phyloP scores from a whole-genome alignment of 768 basidiomycete species.

The Phanerochaete carnosa region DNA sequence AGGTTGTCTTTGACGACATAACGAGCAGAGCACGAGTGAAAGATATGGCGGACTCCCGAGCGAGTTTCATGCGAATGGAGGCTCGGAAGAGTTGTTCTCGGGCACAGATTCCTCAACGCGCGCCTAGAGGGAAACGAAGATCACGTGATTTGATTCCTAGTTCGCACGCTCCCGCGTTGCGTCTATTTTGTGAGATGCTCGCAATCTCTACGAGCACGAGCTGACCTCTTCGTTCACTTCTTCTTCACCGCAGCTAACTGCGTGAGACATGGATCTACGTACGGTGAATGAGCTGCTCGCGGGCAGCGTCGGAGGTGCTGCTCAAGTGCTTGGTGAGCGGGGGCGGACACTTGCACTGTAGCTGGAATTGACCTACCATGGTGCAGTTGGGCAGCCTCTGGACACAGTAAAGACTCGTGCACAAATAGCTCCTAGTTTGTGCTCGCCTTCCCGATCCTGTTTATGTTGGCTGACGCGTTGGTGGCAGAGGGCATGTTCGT shows the following conservation, averaged over 20 bases:
- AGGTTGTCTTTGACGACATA: not conserved
- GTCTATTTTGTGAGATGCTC: conserved; percentile 2
- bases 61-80: not conserved
- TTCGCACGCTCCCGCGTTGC: not conserved
- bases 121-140: not conserved
- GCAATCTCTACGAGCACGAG: not conserved
- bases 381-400: conserved; percentile 80
- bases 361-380: not conserved
- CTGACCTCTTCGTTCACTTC: not conserved
- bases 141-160: not conserved
- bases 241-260: not conserved
- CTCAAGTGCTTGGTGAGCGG: conserved; percentile 64
- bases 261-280: conserved; percentile 31
- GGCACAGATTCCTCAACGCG: not conserved
- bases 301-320: conserved; percentile 89
- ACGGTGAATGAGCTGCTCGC: conserved; percentile 83
- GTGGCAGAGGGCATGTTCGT: conserved; percentile 82
- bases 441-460: not conserved
- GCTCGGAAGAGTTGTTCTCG: not conserved
- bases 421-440: conserved; percentile 76
- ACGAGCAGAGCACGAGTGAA: not conserved
- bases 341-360: not conserved
- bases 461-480: not conserved
- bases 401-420: conserved; percentile 89
- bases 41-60: not conserved